phyloP scores from a whole-genome alignment of 129 eudicot genomes.

The Arctium lappa region DNA sequence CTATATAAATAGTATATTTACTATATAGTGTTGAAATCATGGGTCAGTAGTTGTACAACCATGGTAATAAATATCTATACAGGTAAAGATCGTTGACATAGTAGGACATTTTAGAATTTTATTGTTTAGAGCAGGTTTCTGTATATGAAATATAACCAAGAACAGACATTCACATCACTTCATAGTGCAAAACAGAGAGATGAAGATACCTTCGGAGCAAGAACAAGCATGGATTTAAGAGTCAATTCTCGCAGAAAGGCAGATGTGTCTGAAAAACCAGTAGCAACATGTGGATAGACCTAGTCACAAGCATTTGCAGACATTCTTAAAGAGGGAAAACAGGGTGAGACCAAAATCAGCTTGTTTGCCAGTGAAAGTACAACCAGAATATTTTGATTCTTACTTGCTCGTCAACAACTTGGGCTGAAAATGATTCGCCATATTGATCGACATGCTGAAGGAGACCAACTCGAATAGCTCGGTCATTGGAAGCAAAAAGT shows the following conservation, averaged over 20 bases:
- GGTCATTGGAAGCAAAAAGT: constrained; percentile 87
- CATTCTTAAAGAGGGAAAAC: not conserved
- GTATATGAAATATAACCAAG: not conserved
- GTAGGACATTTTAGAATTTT: not conserved
- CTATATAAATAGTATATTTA: not conserved
- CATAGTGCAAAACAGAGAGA: constrained; percentile 7
- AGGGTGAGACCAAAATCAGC: constrained; percentile 6
- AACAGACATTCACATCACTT: not conserved
- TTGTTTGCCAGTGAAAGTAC: not conserved
- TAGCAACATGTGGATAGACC: constrained; percentile 95
- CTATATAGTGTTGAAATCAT: not conserved
- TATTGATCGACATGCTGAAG: constrained; percentile 95
- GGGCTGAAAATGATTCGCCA: constrained; percentile 86
- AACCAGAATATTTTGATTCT: constrained; percentile 10
- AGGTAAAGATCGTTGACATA: not conserved
- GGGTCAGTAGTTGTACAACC: not conserved
- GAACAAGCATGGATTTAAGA: constrained; percentile 95
- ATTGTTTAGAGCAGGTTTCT: not conserved
- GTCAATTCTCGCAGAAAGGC: constrained; percentile 94
- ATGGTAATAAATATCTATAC: not conserved
- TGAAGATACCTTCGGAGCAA: constrained; percentile 84
- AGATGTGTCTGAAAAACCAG: constrained; percentile 92
- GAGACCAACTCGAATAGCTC: constrained; percentile 90
- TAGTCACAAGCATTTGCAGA: constrained; percentile 26
- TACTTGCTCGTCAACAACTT: constrained; percentile 95